Evolutionary conservation across 345 rosid genomes (phyloP), one percentile per base, ranked within the genome.

Genomic region (Lenwebbia sp.): DNA sequence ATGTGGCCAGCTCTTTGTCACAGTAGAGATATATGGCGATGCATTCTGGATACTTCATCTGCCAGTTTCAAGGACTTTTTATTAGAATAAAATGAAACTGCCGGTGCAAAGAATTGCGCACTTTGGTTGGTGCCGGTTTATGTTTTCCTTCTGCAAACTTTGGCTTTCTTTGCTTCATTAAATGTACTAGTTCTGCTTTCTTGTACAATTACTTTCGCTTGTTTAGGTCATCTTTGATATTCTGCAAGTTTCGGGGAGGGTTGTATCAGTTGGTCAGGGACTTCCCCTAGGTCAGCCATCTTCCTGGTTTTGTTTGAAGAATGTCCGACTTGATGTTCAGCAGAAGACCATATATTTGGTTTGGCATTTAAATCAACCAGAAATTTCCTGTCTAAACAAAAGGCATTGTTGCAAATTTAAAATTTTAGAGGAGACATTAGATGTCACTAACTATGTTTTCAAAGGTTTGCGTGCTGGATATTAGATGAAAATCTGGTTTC

Each of bases 1-100:
- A 96, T 56, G 91, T 95, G 83, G 98, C 89, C 17, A 92, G 91
- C 92, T 95, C 98, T 88, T 84, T 92, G 88, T 84, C 88, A 6
- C 86, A 90, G 86, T 88, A 84, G 84, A 84, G 58, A 40, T 83
- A 51, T 28, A 28, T 83, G 57, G 50, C 19, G 25, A 52, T 83
- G 84, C 87, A 44, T 85, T 25, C 47, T 70, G 81, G 37, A 70
- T 70, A 70, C 8, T 19, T 37, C 81, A 37, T 70, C 81, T 4
- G 7, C 81, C 47, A 37, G 41, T 2, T 4, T 65, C 26, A 22
- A 33, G 13, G 78, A 1, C 14, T 33, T 70, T 70, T 70, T 37
- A 19, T 37, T 70, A 70, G 25, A 70, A 70, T 37, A 37, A 83
- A 70, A 40, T 3, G 47, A 44, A 70, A 70, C 78, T 70, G 78